Base-by-base conservation (phyloP, 345 rosid genomes). In the Acer saccharum region DNA sequence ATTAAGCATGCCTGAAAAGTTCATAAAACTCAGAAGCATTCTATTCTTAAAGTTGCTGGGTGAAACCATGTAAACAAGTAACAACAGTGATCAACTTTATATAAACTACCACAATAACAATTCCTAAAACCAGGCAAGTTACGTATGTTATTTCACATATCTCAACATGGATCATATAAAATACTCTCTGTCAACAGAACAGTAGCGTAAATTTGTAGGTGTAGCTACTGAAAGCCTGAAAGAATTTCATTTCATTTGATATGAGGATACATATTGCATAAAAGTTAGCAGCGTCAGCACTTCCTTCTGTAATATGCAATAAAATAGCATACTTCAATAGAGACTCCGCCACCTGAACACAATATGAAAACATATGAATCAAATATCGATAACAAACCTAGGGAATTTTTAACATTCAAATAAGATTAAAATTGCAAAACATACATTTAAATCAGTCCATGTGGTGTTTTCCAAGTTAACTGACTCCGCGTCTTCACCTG, bases 251-350 rank as follows among this genome's bases (percentile, higher is more conserved):
- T 39, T 17, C 52, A 6, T 39, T 68, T 10, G 48, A 35, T 81
- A 44, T 29, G 20, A 92, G 97, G 98, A 95, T 95, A 93, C 99
- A 95, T 77, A 95, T 93, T 55, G 90, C 93, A 0, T 87, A 84
- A 83, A 92, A 93, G 69, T 92, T 91, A 35, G 81, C 66, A 65
- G 96, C 94, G 65, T 92, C 95, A 44, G 77, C 73, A 77, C 91
- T 91, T 81, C 85, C 93, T 69, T 80, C 87, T 55, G 3, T 73
- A 52, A 93, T 80, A 84, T 92, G 94, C 84, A 95, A 77, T 23
- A 95, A 84, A 74, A 95, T 68, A 72, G 98, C 92, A 84, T 85
- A 87, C 87, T 93, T 95, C 0, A 91, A 90, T 74, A 95, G 32
- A 7, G 95, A 82, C 75, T 92, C 94, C 17, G 85, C 88, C 65